phyloP scores from a whole-genome alignment of 2,329 filamentous ascomycete species.

The Chrysoporthe puriensis region DNA sequence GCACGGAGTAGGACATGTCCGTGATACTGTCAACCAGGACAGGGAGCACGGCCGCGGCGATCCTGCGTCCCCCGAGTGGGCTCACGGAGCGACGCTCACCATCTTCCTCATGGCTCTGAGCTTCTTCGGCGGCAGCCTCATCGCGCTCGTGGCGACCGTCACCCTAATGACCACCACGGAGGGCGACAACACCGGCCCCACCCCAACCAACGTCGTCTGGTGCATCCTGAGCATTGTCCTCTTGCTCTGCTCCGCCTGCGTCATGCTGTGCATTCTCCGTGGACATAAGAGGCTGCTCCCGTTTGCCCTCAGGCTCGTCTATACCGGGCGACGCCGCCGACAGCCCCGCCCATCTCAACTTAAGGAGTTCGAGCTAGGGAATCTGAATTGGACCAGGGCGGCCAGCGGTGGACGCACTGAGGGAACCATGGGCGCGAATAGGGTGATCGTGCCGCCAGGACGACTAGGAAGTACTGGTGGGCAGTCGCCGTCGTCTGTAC shows the following conservation, averaged over 20 bases:
- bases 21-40: neutral
- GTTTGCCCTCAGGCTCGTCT: neutral
- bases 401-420: neutral
- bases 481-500: neutral
- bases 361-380: constrained; percentile 16
- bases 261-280: neutral
- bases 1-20: neutral
- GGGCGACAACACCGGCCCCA: neutral
- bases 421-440: neutral
- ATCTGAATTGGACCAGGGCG: neutral
- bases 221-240: neutral
- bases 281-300: neutral
- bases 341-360: neutral
- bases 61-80: neutral
- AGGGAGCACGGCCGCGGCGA: neutral
- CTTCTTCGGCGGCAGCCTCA: neutral
- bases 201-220: neutral
- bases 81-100: neutral
- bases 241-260: neutral
- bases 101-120: neutral
- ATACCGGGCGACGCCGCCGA: neutral
- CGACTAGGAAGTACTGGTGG: neutral
- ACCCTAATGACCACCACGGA: neutral
- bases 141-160: neutral
- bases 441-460: neutral